These are phyloP conservation scores for Dothideomycetes sp. DNA, from an alignment of 2,329 filamentous ascomycete genomes.

Conservation along the genomic window DNA sequence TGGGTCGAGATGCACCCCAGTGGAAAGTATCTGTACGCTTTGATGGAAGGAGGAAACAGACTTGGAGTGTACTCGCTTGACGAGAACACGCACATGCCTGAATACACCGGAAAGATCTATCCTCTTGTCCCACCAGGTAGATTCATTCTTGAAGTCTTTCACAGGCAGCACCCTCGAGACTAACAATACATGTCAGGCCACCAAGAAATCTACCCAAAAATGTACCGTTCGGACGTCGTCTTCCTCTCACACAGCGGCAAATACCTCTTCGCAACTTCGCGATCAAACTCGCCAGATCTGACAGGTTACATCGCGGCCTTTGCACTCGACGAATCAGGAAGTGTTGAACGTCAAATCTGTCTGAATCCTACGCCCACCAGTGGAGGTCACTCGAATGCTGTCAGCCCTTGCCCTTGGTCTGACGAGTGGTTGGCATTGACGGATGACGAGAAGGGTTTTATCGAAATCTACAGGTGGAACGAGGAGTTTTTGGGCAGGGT, in stretches of 20 bases:
- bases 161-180: background rate
- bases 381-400: slow-evolving; percentile 80
- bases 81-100: slow-evolving; percentile 59
- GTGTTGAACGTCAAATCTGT: slow-evolving; percentile 68
- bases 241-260: slow-evolving; percentile 57
- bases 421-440: slow-evolving; percentile 88
- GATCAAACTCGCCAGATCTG: slow-evolving; percentile 64
- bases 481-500: slow-evolving; percentile 73
- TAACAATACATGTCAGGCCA: slow-evolving; percentile 25
- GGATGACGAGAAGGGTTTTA: slow-evolving; percentile 77
- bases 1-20: slow-evolving; percentile 80
- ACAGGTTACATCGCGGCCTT: slow-evolving; percentile 81
- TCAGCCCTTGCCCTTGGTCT: slow-evolving; percentile 72
- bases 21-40: slow-evolving; percentile 69
- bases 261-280: slow-evolving; percentile 78
- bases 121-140: slow-evolving; percentile 72
- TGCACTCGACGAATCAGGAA: slow-evolving; percentile 57
- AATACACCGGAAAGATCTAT: slow-evolving; percentile 68
- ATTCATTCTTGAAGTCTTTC: background rate
- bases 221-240: slow-evolving; percentile 82
- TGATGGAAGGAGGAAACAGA: slow-evolving; percentile 85
- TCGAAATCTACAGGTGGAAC: slow-evolving; percentile 82
- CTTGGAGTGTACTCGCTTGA: slow-evolving; percentile 76
- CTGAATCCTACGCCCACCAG: slow-evolving; percentile 78
- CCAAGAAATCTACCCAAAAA: slow-evolving; percentile 42